Conservation (phyloP, 176 grass and related monocot species). For the Carex myosuroides region DNA sequence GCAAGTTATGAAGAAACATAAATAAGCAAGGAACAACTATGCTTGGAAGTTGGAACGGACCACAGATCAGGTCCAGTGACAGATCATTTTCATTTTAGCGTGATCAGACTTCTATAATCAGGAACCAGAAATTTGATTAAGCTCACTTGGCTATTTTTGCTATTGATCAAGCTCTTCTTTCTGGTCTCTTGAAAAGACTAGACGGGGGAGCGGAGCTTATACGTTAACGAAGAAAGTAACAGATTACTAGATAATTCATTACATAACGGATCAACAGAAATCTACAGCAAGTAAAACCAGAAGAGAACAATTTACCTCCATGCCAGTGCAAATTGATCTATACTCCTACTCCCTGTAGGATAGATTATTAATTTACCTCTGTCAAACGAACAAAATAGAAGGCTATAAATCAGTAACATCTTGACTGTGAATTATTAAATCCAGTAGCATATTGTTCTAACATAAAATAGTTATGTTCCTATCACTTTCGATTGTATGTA, state of each 20-base stretch:
- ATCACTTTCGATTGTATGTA: background rate
- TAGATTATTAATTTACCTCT: background rate
- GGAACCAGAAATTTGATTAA: background rate
- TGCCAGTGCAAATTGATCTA: background rate
- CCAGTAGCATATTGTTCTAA: background rate
- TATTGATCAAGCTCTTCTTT: background rate
- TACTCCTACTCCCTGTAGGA: background rate
- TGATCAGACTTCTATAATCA: background rate
- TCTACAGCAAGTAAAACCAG: background rate
- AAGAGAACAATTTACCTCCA: background rate
- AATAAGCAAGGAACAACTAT: background rate
- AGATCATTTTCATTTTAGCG: background rate
- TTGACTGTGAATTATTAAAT: background rate
- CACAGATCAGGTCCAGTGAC: background rate
- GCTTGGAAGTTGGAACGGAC: background rate
- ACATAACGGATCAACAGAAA: background rate
- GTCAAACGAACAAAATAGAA: background rate
- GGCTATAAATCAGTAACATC: background rate
- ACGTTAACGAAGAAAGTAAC: background rate
- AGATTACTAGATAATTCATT: background rate
- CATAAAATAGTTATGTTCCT: background rate
- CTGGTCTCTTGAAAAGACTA: background rate
- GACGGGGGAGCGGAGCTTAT: background rate
- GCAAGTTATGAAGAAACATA: background rate
- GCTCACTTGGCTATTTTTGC: background rate